These are phyloP conservation scores for Oxyria digyna DNA, from an alignment of 148 eudicot genomes.

Conservation along the genomic window DNA sequence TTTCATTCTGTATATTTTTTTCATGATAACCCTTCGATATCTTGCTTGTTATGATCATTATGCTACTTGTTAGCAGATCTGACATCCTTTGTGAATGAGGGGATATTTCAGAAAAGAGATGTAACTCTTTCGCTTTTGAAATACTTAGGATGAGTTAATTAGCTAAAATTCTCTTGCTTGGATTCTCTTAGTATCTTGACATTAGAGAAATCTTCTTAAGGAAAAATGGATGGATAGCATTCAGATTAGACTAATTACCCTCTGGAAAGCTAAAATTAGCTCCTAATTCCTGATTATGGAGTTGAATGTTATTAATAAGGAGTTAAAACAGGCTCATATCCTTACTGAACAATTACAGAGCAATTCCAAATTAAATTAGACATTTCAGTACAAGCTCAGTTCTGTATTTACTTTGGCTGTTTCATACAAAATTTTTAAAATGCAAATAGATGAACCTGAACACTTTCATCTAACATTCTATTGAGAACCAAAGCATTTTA, in stretches of 20 bases:
- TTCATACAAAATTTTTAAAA: too few relatives aligned
- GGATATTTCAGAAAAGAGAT: background rate
- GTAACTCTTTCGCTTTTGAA: background rate
- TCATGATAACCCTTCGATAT: background rate
- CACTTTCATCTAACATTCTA: background rate
- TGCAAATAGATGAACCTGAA: background rate
- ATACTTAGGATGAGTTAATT: background rate
- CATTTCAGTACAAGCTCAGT: background rate
- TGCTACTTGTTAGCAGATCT: background rate
- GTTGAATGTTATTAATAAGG: background rate
- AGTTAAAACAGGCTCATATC: background rate
- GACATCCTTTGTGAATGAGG: background rate
- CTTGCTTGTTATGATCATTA: background rate
- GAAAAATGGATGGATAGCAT: background rate
- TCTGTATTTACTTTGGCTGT: too few relatives aligned
- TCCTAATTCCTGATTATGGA: background rate
- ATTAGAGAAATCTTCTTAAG: background rate
- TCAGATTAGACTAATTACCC: background rate
- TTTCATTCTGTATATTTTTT: background rate
- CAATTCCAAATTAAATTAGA: background rate
- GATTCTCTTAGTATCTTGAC: background rate
- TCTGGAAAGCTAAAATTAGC: background rate
- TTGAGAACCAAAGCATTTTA: background rate
- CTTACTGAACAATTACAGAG: background rate
- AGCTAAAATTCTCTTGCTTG: background rate